Evolutionary conservation across 805 yeast genomes (phyloP).

Genomic region (Hanseniaspora mollemarum): DNA sequence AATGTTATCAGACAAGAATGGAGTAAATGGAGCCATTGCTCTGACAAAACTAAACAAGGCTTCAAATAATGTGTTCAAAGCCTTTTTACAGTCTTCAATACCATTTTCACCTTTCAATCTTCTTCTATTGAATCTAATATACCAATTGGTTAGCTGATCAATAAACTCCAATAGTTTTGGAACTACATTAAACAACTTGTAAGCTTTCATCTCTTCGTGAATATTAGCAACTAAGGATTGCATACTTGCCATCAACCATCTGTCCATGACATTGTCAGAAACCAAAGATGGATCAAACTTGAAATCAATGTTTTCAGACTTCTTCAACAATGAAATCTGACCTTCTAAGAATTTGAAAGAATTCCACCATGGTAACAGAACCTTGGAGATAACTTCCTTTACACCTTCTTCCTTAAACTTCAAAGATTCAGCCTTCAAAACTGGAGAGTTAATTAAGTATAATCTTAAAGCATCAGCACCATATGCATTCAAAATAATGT

Average conservation of each 20-base stretch:
- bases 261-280: slow-evolving; percentile 89
- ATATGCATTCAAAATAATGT: slow-evolving; percentile 62
- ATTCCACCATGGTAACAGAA: slow-evolving; percentile 96
- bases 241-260: slow-evolving; percentile 92
- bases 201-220: slow-evolving; percentile 79
- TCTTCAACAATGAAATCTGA: slow-evolving; percentile 74
- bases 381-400: slow-evolving; percentile 91
- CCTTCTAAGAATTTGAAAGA: slow-evolving; percentile 93
- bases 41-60: slow-evolving; percentile 78
- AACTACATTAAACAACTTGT: slow-evolving; percentile 90
- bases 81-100: slow-evolving; percentile 67
- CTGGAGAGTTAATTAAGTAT: slow-evolving; percentile 94
- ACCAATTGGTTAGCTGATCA: slow-evolving; percentile 96
- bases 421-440: slow-evolving; percentile 89
- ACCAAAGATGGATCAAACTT: slow-evolving; percentile 51
- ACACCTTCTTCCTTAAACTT: slow-evolving; percentile 98
- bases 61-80: slow-evolving; percentile 83
- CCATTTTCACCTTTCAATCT: slow-evolving; percentile 95
- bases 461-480: slow-evolving; percentile 98
- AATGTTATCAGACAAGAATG: slow-evolving; percentile 83
- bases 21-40: slow-evolving; percentile 99
- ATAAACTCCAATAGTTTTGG: slow-evolving; percentile 80
- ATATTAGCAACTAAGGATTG: slow-evolving; percentile 81
- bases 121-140: slow-evolving; percentile 93
- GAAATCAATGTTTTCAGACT: slow-evolving; percentile 60